Percentiles rank a stretch among this genome's conserved stretches.
Conservation (phyloP, 2,329 filamentous ascomycete species). For the Fusarium metavorans region DNA sequence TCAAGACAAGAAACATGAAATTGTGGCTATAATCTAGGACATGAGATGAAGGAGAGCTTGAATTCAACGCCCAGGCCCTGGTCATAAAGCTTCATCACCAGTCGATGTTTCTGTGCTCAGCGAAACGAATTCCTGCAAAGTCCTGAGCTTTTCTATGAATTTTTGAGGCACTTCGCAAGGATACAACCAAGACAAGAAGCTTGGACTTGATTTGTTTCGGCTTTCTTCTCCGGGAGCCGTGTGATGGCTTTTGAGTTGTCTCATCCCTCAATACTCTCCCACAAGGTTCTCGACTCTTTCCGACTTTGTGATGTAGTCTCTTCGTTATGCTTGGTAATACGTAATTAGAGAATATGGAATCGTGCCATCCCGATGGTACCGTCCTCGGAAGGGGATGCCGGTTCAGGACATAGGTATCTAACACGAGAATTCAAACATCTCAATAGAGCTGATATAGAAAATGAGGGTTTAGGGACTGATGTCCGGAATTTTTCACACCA, state of each 20-base stretch:
- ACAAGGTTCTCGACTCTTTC: neutral
- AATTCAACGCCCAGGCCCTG: neutral
- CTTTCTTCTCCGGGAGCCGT: neutral
- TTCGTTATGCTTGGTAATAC: neutral
- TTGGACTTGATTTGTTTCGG: neutral
- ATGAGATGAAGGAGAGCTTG: neutral
- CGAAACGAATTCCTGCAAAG: neutral
- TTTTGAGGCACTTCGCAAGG: neutral
- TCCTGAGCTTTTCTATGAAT: neutral
- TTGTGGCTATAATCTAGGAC: neutral
- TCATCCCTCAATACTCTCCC: neutral
- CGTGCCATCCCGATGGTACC: neutral
- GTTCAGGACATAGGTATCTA: no score
- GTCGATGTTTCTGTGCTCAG: neutral
- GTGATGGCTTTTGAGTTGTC: neutral
- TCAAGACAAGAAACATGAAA: neutral
- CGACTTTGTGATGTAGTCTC: neutral
- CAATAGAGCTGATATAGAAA: neutral
- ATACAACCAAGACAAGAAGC: neutral
- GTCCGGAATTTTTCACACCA: no score
- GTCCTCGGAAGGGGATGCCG: neutral
- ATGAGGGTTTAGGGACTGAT: neutral
- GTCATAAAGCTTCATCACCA: neutral
- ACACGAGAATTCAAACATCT: neutral
- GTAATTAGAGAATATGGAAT: neutral